Evolutionary conservation across 1,284 basidiomycete species (phyloP).

Genomic region (Cryptococcus maquisensis): DNA sequence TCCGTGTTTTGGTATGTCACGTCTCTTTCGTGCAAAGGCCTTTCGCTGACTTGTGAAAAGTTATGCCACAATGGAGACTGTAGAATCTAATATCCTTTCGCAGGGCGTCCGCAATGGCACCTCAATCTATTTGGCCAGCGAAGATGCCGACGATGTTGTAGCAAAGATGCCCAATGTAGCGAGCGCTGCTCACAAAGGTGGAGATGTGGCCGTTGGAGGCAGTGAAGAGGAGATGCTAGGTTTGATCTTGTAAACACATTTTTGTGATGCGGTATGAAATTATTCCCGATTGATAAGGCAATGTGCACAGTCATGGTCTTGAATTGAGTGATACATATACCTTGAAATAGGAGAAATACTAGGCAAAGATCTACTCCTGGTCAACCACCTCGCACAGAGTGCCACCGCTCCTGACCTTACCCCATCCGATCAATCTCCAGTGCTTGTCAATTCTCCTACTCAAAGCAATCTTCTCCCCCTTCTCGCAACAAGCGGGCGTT

Average conservation of each 20-base stretch:
- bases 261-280: not conserved
- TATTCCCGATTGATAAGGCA: too few species aligned
- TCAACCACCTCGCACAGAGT: slow-evolving; percentile 43
- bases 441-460: slow-evolving; percentile 94
- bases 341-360: not conserved
- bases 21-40: not conserved
- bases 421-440: slow-evolving; percentile 64
- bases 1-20: slow-evolving; percentile 43
- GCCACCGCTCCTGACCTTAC: slow-evolving; percentile 43
- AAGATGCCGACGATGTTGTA: slow-evolving; percentile 25
- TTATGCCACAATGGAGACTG: slow-evolving; percentile 45
- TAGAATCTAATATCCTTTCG: slow-evolving; percentile 43
- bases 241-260: slow-evolving; percentile 24
- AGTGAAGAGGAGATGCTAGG: slow-evolving; percentile 33
- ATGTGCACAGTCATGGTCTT: not conserved
- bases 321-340: not conserved
- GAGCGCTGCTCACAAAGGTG: slow-evolving; percentile 39
- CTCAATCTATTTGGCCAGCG: slow-evolving; percentile 40
- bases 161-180: slow-evolving; percentile 36
- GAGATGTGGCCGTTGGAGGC: slow-evolving; percentile 31
- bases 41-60: slow-evolving; percentile 5
- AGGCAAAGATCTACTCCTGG: slow-evolving; percentile 11
- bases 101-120: slow-evolving; percentile 45
- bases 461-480: slow-evolving; percentile 91
- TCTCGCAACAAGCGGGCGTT: slow-evolving; percentile 86